Evolutionary conservation across 2,329 filamentous ascomycete species (phyloP).

Genomic region (Didymosphaeria variabile): DNA sequence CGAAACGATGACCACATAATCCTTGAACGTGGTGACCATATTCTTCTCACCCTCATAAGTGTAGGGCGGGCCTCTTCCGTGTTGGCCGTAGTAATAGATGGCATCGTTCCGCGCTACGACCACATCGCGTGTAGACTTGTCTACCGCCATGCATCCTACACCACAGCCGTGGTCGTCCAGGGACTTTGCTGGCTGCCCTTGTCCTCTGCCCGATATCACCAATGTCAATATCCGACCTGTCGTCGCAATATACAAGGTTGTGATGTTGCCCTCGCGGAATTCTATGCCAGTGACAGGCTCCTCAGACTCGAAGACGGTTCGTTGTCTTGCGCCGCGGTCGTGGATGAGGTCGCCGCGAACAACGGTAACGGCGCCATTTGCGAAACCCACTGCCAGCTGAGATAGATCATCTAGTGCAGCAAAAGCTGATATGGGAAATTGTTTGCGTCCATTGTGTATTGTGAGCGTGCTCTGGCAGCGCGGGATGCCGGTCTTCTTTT

Average conservation of each 20-base stretch:
- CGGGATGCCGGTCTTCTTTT: constrained; percentile 91
- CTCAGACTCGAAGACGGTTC: constrained; percentile 95
- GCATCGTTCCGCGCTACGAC: constrained; percentile 95
- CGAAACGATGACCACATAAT: constrained; percentile 88
- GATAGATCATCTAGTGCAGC: constrained; percentile 86
- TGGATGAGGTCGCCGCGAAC: constrained; percentile 94
- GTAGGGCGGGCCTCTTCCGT: constrained; percentile 85
- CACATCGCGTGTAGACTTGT: constrained; percentile 81
- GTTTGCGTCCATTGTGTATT: constrained; percentile 89
- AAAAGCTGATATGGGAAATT: constrained; percentile 95
- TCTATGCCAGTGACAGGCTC: constrained; percentile 95
- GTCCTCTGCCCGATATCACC: constrained; percentile 85
- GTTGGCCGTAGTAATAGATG: constrained; percentile 88
- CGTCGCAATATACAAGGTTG: constrained; percentile 90
- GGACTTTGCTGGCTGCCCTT: constrained; percentile 86
- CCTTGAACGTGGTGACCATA: constrained; percentile 77
- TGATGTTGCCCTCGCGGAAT: constrained; percentile 70
- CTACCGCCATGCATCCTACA: constrained; percentile 93
- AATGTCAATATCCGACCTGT: constrained; percentile 88
- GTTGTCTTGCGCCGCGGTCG: constrained; percentile 91
- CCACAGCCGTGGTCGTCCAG: constrained; percentile 90
- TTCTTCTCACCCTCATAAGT: constrained; percentile 93
- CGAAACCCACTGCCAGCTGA: constrained; percentile 94
- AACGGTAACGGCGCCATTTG: constrained; percentile 91
- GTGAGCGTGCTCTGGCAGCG: constrained; percentile 86